A percentile compares a stretch with the other conserved stretches of the same genome.
Conservation (phyloP, 1,139 yeast genomes). For the Lipomyces yarrowii region DNA sequence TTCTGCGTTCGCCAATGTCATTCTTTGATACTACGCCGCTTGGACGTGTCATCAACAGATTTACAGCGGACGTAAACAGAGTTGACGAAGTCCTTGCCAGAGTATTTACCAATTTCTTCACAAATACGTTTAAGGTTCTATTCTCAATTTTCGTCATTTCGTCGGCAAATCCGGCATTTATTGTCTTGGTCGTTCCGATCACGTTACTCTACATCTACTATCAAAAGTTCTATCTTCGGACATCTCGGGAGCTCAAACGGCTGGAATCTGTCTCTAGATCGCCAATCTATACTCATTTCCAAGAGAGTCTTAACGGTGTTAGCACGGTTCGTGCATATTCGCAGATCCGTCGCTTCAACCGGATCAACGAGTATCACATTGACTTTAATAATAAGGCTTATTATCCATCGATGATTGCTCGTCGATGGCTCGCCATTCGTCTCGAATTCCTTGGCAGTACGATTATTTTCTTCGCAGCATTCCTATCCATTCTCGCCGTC, state of each 20-base stretch:
- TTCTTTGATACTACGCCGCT: slow-evolving; percentile 97
- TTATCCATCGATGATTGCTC: slow-evolving; percentile 58
- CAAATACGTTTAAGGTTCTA: slow-evolving; percentile 69
- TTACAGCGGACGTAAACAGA: slow-evolving; percentile 90
- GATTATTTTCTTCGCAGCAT: slow-evolving; percentile 61
- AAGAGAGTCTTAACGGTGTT: slow-evolving; percentile 89
- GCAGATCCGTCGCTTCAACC: slow-evolving; percentile 71
- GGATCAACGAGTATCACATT: slow-evolving; percentile 59
- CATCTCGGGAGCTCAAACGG: slow-evolving; percentile 93
- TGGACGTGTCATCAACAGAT: slow-evolving; percentile 90
- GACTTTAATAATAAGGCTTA: slow-evolving; percentile 65
- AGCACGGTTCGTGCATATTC: slow-evolving; percentile 86
- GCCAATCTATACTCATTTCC: slow-evolving; percentile 96
- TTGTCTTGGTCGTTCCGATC: slow-evolving; percentile 71
- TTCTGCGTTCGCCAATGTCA: slow-evolving; percentile 92
- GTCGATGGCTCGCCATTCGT: slow-evolving; percentile 74
- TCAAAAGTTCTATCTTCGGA: slow-evolving; percentile 84
- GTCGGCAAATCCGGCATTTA: slow-evolving; percentile 85
- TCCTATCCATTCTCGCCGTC: slow-evolving; percentile 57
- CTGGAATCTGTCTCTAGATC: slow-evolving; percentile 90
- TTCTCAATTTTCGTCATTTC: slow-evolving; percentile 83
- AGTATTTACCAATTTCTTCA: slow-evolving; percentile 80
- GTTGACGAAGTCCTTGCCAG: slow-evolving; percentile 87
- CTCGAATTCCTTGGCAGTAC: slow-evolving; percentile 69
- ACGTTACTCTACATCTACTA: slow-evolving; percentile 73